Evolutionary conservation across 2,329 filamentous ascomycete species (phyloP).

Genomic region (Calonectria pauciramosa): DNA sequence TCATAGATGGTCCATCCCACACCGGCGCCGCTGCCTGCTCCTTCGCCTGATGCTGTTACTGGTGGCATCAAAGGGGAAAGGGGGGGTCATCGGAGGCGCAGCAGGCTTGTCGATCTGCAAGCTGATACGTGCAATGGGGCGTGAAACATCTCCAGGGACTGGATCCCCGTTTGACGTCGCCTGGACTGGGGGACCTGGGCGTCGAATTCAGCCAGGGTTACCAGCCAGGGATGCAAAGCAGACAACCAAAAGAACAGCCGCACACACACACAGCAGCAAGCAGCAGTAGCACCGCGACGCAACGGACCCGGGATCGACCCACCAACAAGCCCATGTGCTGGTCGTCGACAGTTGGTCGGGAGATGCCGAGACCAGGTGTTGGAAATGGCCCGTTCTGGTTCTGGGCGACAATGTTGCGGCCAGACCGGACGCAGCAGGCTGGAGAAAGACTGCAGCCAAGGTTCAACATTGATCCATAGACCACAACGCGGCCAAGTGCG

Average conservation of each 20-base stretch:
- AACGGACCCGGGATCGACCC: conserved; percentile 32
- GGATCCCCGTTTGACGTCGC: conserved; percentile 34
- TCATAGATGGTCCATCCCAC: conserved; percentile 29
- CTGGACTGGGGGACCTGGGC: conserved; percentile 29
- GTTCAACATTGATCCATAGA: conserved; percentile 18
- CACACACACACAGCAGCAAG: conserved; percentile 16
- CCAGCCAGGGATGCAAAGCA: conserved; percentile 32
- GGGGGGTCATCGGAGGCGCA: conserved; percentile 39
- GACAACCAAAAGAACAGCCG: conserved; percentile 35
- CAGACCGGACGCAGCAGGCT: conserved; percentile 23
- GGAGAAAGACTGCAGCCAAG: conserved; percentile 16
- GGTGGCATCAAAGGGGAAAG: conserved; percentile 14
- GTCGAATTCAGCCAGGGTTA: conserved; percentile 38
- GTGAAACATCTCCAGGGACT: conserved; percentile 42
- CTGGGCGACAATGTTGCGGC: conserved; percentile 20
- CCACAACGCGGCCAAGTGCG: conserved; percentile 5
- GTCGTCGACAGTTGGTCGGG: conserved; percentile 39
- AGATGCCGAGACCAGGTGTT: conserved; percentile 41
- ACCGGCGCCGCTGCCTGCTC: conserved; percentile 30
- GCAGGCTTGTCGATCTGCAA: conserved; percentile 39
- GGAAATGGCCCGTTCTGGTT: conserved; percentile 24
- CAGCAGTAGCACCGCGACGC: conserved; percentile 25
- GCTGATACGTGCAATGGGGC: conserved; percentile 39
- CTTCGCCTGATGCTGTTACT: conserved; percentile 35
- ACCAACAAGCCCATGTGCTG: conserved; percentile 32